Conservation (phyloP, 2,329 filamentous ascomycete species). For the Curvularia sp. region DNA sequence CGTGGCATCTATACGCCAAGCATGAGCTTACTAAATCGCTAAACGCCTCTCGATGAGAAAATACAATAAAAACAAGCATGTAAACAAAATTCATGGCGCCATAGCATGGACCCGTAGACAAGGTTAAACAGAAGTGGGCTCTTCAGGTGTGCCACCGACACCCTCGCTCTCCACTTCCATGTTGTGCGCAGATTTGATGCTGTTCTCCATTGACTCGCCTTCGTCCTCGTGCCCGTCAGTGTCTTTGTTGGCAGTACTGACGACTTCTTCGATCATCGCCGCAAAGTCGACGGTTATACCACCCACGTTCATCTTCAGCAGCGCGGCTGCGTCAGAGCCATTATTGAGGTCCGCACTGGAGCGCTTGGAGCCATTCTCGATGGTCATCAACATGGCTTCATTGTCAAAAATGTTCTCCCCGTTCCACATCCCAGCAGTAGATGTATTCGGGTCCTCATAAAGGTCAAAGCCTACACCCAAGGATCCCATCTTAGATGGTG, state of each 20-base stretch:
- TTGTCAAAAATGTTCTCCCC: slow-evolving; percentile 45
- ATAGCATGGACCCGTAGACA: neutral
- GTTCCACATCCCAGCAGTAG: slow-evolving; percentile 44
- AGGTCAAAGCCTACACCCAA: slow-evolving; percentile 42
- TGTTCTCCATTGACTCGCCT: neutral
- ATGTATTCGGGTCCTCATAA: slow-evolving; percentile 49
- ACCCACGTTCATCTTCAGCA: slow-evolving; percentile 38
- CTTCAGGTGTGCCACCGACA: slow-evolving; percentile 26
- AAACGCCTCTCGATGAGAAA: neutral
- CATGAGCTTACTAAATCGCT: slow-evolving; percentile 2
- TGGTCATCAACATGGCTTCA: slow-evolving; percentile 35
- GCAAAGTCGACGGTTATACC: slow-evolving; percentile 45
- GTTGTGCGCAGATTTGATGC: slow-evolving; percentile 10
- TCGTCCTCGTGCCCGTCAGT: slow-evolving; percentile 9
- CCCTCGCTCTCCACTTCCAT: slow-evolving; percentile 20
- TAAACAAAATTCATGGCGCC: neutral
- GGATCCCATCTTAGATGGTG: slow-evolving; percentile 36
- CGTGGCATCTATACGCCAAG: slow-evolving; percentile 5
- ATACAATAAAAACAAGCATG: neutral
- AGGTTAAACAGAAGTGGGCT: slow-evolving; percentile 11
- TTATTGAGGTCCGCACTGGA: slow-evolving; percentile 14
- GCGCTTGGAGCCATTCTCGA: slow-evolving; percentile 20
- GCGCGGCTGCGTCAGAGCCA: slow-evolving; percentile 18
- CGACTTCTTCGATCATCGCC: slow-evolving; percentile 49
- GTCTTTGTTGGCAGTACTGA: slow-evolving; percentile 28